phyloP scores from a whole-genome alignment of 768 basidiomycete species.

The Boletus rex-veris region DNA sequence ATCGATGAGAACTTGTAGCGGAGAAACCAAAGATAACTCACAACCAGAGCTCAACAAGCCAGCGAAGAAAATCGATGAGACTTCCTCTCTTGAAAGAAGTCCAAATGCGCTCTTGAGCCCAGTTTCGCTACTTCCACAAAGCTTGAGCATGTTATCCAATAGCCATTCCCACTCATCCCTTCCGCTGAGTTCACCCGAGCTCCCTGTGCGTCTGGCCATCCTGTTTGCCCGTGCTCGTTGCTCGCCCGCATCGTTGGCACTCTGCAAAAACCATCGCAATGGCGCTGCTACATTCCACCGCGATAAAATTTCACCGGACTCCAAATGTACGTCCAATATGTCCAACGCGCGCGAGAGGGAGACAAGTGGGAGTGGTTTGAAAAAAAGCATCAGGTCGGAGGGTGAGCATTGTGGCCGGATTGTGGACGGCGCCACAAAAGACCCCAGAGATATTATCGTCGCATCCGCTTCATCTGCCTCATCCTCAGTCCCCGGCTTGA shows the following conservation, averaged over 20 bases:
- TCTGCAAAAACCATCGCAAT: conserved; percentile 87
- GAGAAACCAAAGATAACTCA: conserved; percentile 43
- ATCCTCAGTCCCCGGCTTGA: conserved; percentile 49
- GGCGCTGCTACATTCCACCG: conserved; percentile 84
- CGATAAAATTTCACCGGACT: conserved; percentile 87
- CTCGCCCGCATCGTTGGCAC: conserved; percentile 56
- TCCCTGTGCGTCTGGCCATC: conserved; percentile 72
- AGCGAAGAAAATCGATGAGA: conserved; percentile 78
- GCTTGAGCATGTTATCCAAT: conserved; percentile 85
- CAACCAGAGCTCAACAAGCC: conserved; percentile 86
- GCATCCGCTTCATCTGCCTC: conserved; percentile 77
- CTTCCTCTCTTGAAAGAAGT: conserved; percentile 62
- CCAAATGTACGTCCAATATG: conserved; percentile 89
- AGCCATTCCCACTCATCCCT: conserved; percentile 84
- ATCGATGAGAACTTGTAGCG: conserved; percentile 7
- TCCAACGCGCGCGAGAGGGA: conserved; percentile 84
- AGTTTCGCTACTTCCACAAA: conserved; percentile 61
- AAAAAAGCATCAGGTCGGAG: conserved; percentile 74
- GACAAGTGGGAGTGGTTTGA: conserved; percentile 69
- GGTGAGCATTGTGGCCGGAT: conserved; percentile 53
- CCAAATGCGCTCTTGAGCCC: conserved; percentile 78
- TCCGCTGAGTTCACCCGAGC: conserved; percentile 49
- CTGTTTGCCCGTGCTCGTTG: conserved; percentile 85
- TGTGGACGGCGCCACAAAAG: conserved; percentile 75
- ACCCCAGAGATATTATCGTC: conserved; percentile 75